Evolutionary conservation across 2,329 filamentous ascomycete genomes (phyloP).

Genomic region (Aspergillus sp.): DNA sequence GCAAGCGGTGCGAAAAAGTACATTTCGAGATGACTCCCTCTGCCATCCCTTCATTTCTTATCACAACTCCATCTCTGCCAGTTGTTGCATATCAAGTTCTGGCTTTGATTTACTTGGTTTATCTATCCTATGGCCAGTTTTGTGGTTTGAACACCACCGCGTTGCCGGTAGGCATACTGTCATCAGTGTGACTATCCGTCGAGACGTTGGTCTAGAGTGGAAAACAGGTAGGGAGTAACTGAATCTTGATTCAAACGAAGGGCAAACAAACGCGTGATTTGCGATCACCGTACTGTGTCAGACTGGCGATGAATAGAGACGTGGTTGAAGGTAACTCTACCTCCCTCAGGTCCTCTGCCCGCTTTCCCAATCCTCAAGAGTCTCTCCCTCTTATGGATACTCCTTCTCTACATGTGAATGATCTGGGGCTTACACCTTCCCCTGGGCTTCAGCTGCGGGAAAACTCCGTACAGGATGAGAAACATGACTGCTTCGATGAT

Average conservation of each 20-base stretch:
- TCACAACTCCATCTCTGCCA: background rate
- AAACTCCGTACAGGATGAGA: constrained; percentile 12
- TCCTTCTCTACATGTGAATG: constrained; percentile 29
- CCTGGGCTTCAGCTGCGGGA: constrained; percentile 36
- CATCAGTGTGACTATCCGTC: background rate
- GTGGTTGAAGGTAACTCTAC: constrained; percentile 42
- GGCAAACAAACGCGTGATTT: background rate
- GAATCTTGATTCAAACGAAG: background rate
- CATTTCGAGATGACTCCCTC: background rate
- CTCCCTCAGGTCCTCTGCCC: constrained; percentile 29
- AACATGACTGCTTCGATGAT: constrained; percentile 2
- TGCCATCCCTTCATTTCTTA: background rate
- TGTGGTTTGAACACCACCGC: background rate
- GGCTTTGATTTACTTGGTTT: background rate
- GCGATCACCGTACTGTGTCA: background rate
- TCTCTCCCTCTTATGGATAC: constrained; percentile 21
- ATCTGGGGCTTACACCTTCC: constrained; percentile 46
- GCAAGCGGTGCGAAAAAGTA: constrained; percentile 56
- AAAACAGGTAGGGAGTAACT: background rate
- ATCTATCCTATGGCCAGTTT: background rate
- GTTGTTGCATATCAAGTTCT: background rate
- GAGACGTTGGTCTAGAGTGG: background rate
- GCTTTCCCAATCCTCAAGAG: constrained; percentile 16
- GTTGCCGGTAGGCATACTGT: constrained; percentile 3
- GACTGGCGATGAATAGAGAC: constrained; percentile 22